A percentile compares a stretch with the other conserved stretches of the same genome.
Evolutionary conservation across 768 basidiomycete species (phyloP).

Genomic region (Mycena leptocephala): DNA sequence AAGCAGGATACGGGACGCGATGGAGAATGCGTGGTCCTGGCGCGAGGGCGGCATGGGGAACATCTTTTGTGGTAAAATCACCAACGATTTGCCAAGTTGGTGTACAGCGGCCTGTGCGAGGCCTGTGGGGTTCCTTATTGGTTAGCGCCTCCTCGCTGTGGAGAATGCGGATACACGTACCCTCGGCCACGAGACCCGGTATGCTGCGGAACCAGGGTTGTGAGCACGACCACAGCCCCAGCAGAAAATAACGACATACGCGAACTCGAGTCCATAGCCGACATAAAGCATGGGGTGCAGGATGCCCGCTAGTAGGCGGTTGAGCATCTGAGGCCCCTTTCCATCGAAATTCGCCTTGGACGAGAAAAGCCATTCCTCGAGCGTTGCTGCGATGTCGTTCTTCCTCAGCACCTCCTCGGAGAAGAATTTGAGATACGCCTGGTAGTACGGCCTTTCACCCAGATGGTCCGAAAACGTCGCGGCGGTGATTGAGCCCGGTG

Average conservation of each 20-base stretch:
- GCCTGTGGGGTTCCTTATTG: slow-evolving; percentile 52
- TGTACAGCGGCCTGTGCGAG: slow-evolving; percentile 73
- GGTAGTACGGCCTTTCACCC: slow-evolving; percentile 73
- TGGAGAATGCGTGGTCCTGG: slow-evolving; percentile 61
- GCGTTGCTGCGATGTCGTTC: slow-evolving; percentile 58
- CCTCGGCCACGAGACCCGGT: slow-evolving; percentile 75
- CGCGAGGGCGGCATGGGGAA: background rate
- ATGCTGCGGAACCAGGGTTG: slow-evolving; percentile 41
- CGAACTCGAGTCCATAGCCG: slow-evolving; percentile 77
- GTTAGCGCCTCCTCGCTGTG: background rate
- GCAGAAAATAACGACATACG: slow-evolving; percentile 20
- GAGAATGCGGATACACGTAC: slow-evolving; percentile 48
- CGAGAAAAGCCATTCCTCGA: slow-evolving; percentile 80
- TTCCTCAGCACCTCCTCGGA: slow-evolving; percentile 57
- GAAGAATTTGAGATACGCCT: slow-evolving; percentile 75
- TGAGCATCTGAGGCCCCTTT: slow-evolving; percentile 59
- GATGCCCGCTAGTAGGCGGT: slow-evolving; percentile 68
- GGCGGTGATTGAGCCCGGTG: slow-evolving; percentile 62
- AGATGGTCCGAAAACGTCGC: slow-evolving; percentile 71
- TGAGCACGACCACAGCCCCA: background rate
- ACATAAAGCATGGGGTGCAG: slow-evolving; percentile 78
- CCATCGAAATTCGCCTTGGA: slow-evolving; percentile 65
- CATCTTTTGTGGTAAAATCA: slow-evolving; percentile 8
- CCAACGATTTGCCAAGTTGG: slow-evolving; percentile 31
- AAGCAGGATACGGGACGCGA: slow-evolving; percentile 69